A percentile compares a stretch with the other conserved stretches of the same genome.
phyloP scores from a whole-genome alignment of 2,329 filamentous ascomycete species.

The Periconia sp. region DNA sequence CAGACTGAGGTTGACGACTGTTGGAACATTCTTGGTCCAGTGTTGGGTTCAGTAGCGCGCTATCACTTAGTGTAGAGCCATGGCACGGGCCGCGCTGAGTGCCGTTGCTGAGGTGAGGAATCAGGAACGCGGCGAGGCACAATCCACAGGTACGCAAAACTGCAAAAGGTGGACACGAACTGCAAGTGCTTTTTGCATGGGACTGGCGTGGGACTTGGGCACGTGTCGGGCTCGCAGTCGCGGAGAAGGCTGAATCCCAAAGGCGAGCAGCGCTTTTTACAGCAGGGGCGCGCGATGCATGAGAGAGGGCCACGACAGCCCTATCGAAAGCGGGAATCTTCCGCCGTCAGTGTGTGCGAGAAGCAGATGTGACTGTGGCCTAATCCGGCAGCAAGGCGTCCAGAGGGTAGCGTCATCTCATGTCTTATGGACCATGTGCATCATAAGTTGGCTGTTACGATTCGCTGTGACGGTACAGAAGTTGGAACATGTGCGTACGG shows the following conservation, averaged over 20 bases:
- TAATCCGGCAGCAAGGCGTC: too few relatives aligned
- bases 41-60: too few relatives aligned
- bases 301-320: background rate
- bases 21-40: too few relatives aligned
- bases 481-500: too few relatives aligned
- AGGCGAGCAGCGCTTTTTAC: too few relatives aligned
- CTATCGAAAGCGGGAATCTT: background rate
- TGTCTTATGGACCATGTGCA: background rate
- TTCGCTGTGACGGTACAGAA: too few relatives aligned
- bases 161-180: background rate
- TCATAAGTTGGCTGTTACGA: too few relatives aligned
- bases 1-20: too few relatives aligned
- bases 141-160: background rate
- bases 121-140: background rate
- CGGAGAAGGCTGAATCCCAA: slow-evolving; percentile 1
- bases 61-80: background rate
- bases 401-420: background rate
- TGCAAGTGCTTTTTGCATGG: background rate
- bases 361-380: too few relatives aligned
- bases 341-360: background rate
- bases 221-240: slow-evolving; percentile 22
- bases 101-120: slow-evolving; percentile 7
- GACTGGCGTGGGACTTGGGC: slow-evolving; percentile 14
- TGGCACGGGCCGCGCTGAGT: slow-evolving; percentile 4
- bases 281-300: background rate